Evolutionary conservation across 805 yeast species (phyloP).

Genomic region (Pichia exigua): DNA sequence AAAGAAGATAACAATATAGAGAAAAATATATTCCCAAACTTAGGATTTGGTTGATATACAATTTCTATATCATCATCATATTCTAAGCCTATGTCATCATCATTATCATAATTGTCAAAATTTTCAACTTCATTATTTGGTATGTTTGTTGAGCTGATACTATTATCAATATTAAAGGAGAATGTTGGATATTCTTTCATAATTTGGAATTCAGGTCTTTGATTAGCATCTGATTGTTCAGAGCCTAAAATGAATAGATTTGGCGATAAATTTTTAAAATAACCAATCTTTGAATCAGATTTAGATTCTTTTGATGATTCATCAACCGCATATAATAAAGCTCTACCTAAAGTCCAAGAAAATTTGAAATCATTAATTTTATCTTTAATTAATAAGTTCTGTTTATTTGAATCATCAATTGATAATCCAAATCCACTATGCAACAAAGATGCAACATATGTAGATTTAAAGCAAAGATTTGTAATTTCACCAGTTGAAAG

Average conservation of each 20-base stretch:
- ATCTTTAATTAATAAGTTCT: slow-evolving; percentile 38
- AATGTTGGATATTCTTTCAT: slow-evolving; percentile 15
- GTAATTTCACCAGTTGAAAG: slow-evolving; percentile 32
- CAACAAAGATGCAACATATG: slow-evolving; percentile 49
- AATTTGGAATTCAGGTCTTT: slow-evolving; percentile 36
- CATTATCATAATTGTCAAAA: slow-evolving; percentile 1
- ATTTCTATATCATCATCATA: slow-evolving; percentile 2
- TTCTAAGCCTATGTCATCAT: neutral
- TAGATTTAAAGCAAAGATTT: slow-evolving; percentile 53
- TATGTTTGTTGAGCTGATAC: neutral
- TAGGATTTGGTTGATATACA: neutral
- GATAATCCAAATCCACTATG: slow-evolving; percentile 59
- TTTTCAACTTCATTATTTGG: neutral
- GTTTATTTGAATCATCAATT: slow-evolving; percentile 30
- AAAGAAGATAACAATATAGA: neutral
- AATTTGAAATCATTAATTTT: slow-evolving; percentile 73
- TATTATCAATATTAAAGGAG: slow-evolving; percentile 1
- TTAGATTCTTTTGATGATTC: slow-evolving; percentile 25
- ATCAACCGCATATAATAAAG: slow-evolving; percentile 55
- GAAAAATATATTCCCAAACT: neutral
- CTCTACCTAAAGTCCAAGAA: slow-evolving; percentile 90
- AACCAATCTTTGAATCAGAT: slow-evolving; percentile 32
- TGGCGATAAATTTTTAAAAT: slow-evolving; percentile 40
- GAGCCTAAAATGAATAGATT: slow-evolving; percentile 45
- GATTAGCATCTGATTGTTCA: slow-evolving; percentile 33